Percentiles rank a stretch among this genome's conserved stretches.
phyloP scores from a whole-genome alignment of 2,329 filamentous ascomycete species.

The Xylariales sp. region DNA sequence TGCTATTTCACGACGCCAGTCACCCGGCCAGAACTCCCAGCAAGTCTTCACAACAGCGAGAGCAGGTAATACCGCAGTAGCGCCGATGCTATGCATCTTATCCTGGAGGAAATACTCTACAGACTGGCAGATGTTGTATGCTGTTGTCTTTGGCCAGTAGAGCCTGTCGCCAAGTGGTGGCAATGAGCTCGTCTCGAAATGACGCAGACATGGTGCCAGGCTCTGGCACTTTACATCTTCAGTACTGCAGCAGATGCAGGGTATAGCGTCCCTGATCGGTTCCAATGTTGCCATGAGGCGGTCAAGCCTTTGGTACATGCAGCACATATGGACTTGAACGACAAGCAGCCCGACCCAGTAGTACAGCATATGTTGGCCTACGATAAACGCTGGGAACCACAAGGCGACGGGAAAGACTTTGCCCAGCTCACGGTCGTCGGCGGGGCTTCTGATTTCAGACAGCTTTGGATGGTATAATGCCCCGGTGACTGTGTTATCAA shows the following conservation, averaged over 20 bases:
- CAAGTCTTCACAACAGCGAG: background rate
- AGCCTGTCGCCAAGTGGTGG: no score
- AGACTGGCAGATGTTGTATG: background rate
- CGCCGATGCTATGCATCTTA: background rate
- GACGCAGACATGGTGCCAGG: background rate
- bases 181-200: background rate
- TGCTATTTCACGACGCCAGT: background rate
- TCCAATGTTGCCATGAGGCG: slow-evolving; percentile 1
- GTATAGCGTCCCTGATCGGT: background rate
- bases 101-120: background rate
- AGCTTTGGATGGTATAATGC: slow-evolving; percentile 17
- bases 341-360: slow-evolving; percentile 16
- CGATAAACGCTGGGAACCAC: slow-evolving; percentile 17
- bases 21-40: background rate
- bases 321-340: slow-evolving; percentile 12
- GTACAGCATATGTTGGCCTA: slow-evolving; percentile 15
- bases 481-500: slow-evolving; percentile 12
- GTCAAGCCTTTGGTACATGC: slow-evolving; percentile 3
- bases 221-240: no score
- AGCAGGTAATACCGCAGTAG: background rate
- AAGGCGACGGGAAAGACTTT: slow-evolving; percentile 17
- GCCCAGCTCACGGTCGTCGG: background rate
- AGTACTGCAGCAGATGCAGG: slow-evolving; percentile 1
- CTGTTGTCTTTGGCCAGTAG: no score
- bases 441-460: slow-evolving; percentile 7